phyloP scores from a whole-genome alignment of 345 rosid species.

The Reutealis trisperma region DNA sequence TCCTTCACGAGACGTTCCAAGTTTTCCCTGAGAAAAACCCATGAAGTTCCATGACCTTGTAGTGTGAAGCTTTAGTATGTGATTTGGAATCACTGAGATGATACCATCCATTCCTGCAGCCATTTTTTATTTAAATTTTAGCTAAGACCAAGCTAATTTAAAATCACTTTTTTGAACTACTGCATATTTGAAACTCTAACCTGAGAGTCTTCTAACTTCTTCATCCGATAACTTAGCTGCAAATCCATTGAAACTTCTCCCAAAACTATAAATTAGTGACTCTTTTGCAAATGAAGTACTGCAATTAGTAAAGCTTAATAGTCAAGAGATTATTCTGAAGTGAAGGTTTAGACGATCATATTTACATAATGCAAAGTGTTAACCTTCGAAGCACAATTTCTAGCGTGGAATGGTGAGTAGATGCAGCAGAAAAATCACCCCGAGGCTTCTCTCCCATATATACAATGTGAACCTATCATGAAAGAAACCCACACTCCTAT shows the following conservation, averaged over 20 bases:
- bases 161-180: not conserved
- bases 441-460: conserved; percentile 39
- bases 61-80: conserved; percentile 22
- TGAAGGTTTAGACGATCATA: not conserved
- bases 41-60: conserved; percentile 32
- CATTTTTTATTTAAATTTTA: not conserved
- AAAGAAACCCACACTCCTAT: not conserved
- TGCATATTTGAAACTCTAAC: not conserved
- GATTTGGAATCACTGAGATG: conserved; percentile 26
- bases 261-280: not conserved
- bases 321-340: no score
- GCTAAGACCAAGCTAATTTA: not conserved
- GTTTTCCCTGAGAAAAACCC: conserved; percentile 3
- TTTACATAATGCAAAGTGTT: not conserved
- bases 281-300: not conserved
- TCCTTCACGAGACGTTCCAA: not conserved
- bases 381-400: conserved; percentile 38
- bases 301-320: not conserved
- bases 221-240: conserved; percentile 12
- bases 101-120: conserved; percentile 25
- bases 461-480: conserved; percentile 32
- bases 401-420: conserved; percentile 33
- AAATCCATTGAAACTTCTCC: conserved; percentile 17
- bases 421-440: conserved; percentile 5
- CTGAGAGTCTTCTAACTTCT: conserved; percentile 11